Evolutionary conservation across 768 basidiomycete species (phyloP).

Genomic region (Guyanaporus albipodus): DNA sequence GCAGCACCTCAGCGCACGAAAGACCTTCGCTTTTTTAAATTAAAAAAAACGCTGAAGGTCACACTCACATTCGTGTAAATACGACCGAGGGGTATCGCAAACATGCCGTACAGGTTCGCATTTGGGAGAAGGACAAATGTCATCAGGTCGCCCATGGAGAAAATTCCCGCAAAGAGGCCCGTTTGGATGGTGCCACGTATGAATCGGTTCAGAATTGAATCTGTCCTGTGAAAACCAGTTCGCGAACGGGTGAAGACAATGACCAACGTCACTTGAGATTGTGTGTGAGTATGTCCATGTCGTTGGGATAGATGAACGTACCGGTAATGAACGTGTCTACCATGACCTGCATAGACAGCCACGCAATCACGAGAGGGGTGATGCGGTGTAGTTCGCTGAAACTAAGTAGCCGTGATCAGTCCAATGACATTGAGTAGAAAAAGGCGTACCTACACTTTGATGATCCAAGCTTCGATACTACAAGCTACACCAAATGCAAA

Average conservation of each 20-base stretch:
- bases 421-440: not conserved
- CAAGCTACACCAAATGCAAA: constrained; percentile 43
- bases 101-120: constrained; percentile 36
- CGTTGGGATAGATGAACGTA: constrained; percentile 8
- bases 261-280: constrained; percentile 14
- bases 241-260: no score
- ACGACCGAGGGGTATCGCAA: constrained; percentile 38
- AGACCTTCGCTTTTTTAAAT: no score
- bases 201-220: constrained; percentile 33
- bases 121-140: constrained; percentile 25
- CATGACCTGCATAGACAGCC: constrained; percentile 44
- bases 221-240: constrained; percentile 45
- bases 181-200: constrained; percentile 11
- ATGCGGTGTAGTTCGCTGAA: constrained; percentile 38
- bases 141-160: constrained; percentile 36
- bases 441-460: constrained; percentile 36
- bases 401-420: constrained; percentile 22
- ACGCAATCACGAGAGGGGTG: constrained; percentile 41
- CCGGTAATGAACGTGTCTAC: constrained; percentile 45
- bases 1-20: no score
- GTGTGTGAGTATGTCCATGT: not conserved
- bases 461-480: constrained; percentile 41
- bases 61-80: constrained; percentile 44
- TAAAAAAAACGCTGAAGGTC: no score
- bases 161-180: not conserved